Percentiles rank a stretch among this genome's conserved stretches.
phyloP scores from a whole-genome alignment of 2,329 filamentous ascomycete species.

The Aspergillus pseudotamarii region DNA sequence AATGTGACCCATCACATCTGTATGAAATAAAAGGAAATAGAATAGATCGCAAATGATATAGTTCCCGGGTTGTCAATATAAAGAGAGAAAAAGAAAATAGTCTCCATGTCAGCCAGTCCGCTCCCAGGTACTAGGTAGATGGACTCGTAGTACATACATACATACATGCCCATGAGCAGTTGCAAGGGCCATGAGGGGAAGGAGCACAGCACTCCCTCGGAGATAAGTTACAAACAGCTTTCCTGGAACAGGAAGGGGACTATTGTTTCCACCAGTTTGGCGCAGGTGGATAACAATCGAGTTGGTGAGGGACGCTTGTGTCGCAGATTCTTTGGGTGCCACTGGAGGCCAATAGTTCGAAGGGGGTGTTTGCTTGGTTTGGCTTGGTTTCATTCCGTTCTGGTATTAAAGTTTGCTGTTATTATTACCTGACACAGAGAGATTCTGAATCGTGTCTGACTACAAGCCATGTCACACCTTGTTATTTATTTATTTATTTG shows the following conservation, averaged over 20 bases:
- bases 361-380: conserved; percentile 7
- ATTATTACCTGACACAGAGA: conserved; percentile 2
- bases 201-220: not conserved
- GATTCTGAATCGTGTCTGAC: not conserved
- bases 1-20: conserved; percentile 1
- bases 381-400: not conserved
- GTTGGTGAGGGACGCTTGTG: conserved; percentile 21
- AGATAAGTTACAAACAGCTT: conserved; percentile 6
- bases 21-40: not conserved
- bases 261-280: conserved; percentile 25
- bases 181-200: not conserved
- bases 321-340: conserved; percentile 14
- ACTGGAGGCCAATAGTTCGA: conserved; percentile 9
- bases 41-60: not conserved
- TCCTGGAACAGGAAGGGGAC: conserved; percentile 18
- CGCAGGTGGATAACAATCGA: conserved; percentile 14
- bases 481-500: not conserved
- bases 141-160: not conserved
- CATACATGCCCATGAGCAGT: not conserved
- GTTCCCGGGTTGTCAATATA: not conserved
- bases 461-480: not conserved
- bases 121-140: not conserved
- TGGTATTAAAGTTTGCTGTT: not conserved
- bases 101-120: not conserved
- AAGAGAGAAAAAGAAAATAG: not conserved